Base-by-base conservation (phyloP, 345 rosid genomes). In the Theobroma cacao region DNA sequence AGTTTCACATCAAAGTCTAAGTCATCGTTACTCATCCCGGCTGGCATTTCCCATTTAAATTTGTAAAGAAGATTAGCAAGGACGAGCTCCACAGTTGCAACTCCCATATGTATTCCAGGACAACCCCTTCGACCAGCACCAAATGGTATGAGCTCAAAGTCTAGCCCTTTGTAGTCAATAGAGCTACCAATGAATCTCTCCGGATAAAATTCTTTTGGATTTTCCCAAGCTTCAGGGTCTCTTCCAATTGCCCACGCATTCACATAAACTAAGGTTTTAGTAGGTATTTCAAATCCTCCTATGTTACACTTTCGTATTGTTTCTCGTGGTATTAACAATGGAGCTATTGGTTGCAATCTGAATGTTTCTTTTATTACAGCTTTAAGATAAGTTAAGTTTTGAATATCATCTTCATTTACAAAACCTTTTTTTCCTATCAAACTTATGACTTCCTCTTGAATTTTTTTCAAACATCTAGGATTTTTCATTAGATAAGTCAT, bases 401-500 rank as follows among this genome's bases (percentile, higher is more conserved):
- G 78, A 75, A 85, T 17, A 74, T 85, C 86, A 36, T 85, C 86
- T 67, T 84, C 87, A 77, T 79, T 72, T 12, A 82, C 85, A 62
- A 74, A 80, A 17, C 83, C 80, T 78, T 74, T 85, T 52, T 77
- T 56, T 0, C 85, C 82, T 26, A 82, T 38, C 41, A 80, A 80
- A 5, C 26, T 50, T 74, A 85, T 77, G 24, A 82, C 78, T 78
- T 85, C 83, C 2, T 64, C 78, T 71, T 85, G 84, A 22, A 71
- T 74, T 80, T 82, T 82, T 47, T 80, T 80, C 85, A 84, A 72
- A 7, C 74, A 82, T 63, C 77, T 48, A 13, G 87, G 85, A 59
- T 85, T 55, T 71, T 85, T 85, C 72, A 82, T 77, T 8, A 85
- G 68, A 58, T 74, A 85, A 10, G 82, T 80, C 87, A 85, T 85